Evolutionary conservation across 208 protist species (phyloP), one percentile per base, ranked within the genome.

Genomic region (Trypanosoma rangeli): DNA sequence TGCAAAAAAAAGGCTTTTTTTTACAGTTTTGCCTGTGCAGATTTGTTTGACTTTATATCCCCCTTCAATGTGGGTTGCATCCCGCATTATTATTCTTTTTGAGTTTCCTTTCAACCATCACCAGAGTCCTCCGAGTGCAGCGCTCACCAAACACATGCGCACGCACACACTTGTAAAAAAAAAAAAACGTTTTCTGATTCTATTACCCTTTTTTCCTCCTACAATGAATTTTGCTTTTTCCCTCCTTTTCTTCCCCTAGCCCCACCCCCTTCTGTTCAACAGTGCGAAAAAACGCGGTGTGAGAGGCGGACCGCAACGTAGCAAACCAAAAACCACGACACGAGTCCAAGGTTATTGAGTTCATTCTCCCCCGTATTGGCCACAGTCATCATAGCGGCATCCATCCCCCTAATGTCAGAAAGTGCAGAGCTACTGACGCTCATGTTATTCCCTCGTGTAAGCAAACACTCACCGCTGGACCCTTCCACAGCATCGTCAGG

Each of bases 251-350:
- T 22, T 50, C n/a, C 49, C 5, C 58, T 64, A 5, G 7, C 4
- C 35, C 39, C 3, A 1, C 28, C 50, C 0, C 26, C 33, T 50
- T 66, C 13, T 31, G 28, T 26, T 37, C 16, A 53, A 7, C 29
- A 24, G 29, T 16, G 15, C 37, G 39, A 31, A 12, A 69, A 22
- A 0, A 69, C 64, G 37, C 64, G 64, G 48, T 61, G 54, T 24
- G 54, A 50, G 53, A 69, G 26, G 26, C 56, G 33, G 16, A 71
- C 56, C 5, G 66, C 39, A n/a, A 63, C 15, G 37, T 46, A 71
- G 44, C 66, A 71, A 5, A 56, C 56, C 9, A 71, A 12, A 64
- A 62, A 71, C 66, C 66, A 71, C 0, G 56, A 54, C 28, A 71
- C 18, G 12, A 71, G 54, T 1, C 66, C 66, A 10, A 71, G 3